Conservation (phyloP, 805 yeast genomes). For the Sungouiella thailandica region DNA sequence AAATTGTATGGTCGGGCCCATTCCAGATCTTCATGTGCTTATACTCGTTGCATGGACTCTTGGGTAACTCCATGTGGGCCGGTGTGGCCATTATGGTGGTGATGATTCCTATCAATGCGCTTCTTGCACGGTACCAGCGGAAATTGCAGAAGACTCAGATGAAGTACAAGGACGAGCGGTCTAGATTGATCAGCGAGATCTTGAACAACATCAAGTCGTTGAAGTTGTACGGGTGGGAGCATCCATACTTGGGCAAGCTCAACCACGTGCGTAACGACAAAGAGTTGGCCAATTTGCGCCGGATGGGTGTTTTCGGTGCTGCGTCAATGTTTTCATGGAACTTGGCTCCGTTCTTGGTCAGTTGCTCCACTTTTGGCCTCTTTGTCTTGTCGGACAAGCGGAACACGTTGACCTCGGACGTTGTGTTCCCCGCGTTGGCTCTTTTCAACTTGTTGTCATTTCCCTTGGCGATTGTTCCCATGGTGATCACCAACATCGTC, state of each 20-base stretch:
- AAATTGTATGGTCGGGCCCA: constrained; percentile 89
- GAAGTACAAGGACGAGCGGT: constrained; percentile 88
- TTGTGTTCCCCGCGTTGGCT: constrained; percentile 87
- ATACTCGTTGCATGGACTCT: constrained; percentile 59
- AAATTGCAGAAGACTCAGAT: constrained; percentile 77
- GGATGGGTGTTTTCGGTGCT: constrained; percentile 70
- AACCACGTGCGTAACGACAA: constrained; percentile 81
- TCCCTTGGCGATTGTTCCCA: constrained; percentile 91
- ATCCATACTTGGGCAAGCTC: constrained; percentile 70
- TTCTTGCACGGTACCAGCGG: constrained; percentile 63
- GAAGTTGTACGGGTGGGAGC: constrained; percentile 95
- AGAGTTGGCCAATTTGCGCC: constrained; percentile 71
- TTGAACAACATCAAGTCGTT: constrained; percentile 87
- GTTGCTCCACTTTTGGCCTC: constrained; percentile 82
- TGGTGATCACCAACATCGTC: constrained; percentile 76
- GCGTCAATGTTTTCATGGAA: constrained; percentile 72
- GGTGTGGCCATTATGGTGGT: constrained; percentile 77
- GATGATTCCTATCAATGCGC: constrained; percentile 76
- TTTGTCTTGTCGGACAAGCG: constrained; percentile 56
- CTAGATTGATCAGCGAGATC: constrained; percentile 82
- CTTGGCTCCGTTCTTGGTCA: constrained; percentile 83
- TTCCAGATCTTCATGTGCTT: constrained; percentile 79
- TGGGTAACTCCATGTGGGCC: constrained; percentile 94
- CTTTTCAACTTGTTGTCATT: constrained; percentile 83
- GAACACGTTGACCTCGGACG: constrained; percentile 75